Evolutionary conservation across 2,329 filamentous ascomycete species (phyloP), one percentile per base, ranked within the genome.

Genomic region (Polychaeton citri): DNA sequence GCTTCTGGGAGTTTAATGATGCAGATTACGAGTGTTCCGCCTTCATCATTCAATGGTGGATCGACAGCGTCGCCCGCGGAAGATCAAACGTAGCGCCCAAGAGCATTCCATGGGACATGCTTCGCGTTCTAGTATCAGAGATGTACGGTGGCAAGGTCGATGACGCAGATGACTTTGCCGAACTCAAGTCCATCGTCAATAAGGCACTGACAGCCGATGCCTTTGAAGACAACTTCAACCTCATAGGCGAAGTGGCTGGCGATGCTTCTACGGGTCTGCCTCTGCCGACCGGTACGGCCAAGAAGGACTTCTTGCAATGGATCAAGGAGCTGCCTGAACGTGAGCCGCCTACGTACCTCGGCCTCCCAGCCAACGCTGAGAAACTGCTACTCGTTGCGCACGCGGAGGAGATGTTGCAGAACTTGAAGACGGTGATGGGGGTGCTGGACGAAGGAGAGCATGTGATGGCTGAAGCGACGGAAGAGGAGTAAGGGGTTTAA

Each of bases 1-100:
- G 86, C 36, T 94, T 95, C 71, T 98, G 92, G 90, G 92, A 98
- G 62, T 98, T 98, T 61, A 98, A 98, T 57, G 92, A 98, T 61
- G 93, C 87, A 49, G 90, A 98, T 62, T 96, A 96, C 61, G 88
- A 98, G 71, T 98, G 90, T 63, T 94, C 83, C 32, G 84, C 85
- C 37, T 90, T 84, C 59, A 92, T 98, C 46, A 85, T 96, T 48
- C 90, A 98, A 55, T 83, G 81, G 20, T 98, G 90, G 90, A 71
- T 95, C 43, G 85, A 95, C 49, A 69, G 69, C 4, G 76, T 84
- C 20, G 82, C 88, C 2, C 76, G 81, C 48, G 85, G 81, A 45
- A 79, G 90, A 40, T 88, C 85, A 41, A 98, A 98, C 58, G 79
- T 98, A 48, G 85, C 87, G 2, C 90, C 90, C 4, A 75, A 81